Conservation (phyloP, 2,329 filamentous ascomycete species). For the Xylariaceae sp. region DNA sequence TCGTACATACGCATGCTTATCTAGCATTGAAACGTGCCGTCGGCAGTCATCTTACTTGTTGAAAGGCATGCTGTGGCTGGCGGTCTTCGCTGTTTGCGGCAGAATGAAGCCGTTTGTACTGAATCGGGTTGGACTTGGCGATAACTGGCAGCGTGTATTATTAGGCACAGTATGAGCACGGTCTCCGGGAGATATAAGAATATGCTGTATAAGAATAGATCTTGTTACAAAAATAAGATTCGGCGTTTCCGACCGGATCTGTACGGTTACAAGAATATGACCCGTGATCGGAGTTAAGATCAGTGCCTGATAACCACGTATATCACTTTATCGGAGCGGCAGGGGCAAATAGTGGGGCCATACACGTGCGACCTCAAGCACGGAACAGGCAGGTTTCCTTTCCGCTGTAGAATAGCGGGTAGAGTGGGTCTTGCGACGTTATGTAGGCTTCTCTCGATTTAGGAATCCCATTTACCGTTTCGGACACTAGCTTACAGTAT, state of each 20-base stretch:
- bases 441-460: neutral
- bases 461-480: neutral
- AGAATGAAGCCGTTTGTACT: neutral
- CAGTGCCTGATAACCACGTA: neutral
- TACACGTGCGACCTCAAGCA: neutral
- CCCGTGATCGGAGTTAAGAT: neutral
- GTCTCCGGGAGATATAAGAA: neutral
- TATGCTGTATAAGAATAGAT: neutral
- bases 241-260: neutral
- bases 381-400: neutral
- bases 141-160: neutral
- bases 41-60: neutral
- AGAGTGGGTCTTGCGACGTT: neutral
- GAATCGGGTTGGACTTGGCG: neutral
- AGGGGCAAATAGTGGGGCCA: neutral
- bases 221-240: neutral
- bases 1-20: neutral
- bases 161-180: no score
- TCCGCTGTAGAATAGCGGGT: neutral
- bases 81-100: conserved; percentile 11
- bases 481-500: neutral
- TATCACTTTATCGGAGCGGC: no score
- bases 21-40: neutral
- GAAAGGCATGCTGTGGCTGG: conserved; percentile 1
- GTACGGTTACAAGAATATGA: neutral